Evolutionary conservation across 73 alveolate genomes (phyloP).

Genomic region (Tetrahymena malaccensis): DNA sequence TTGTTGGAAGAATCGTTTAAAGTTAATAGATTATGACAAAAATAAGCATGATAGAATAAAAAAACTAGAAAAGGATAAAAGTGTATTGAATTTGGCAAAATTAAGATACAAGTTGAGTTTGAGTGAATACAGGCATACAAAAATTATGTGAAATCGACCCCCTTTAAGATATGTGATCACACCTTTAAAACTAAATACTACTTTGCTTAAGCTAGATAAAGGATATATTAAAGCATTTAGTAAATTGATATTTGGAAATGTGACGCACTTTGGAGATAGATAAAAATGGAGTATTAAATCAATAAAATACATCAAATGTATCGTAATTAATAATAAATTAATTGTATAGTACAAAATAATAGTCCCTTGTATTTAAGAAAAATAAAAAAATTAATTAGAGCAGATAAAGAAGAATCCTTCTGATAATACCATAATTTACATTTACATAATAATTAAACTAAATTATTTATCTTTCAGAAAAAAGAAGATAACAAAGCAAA

Average conservation of each 20-base stretch:
- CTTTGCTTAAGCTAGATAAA: background rate
- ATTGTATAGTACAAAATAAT: background rate
- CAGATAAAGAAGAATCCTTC: background rate
- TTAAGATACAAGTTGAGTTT: background rate
- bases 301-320: background rate
- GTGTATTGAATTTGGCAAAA: background rate
- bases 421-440: background rate
- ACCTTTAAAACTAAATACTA: background rate
- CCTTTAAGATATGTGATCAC: background rate
- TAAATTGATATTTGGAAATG: background rate
- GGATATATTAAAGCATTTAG: background rate
- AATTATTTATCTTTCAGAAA: background rate
- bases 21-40: background rate
- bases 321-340: background rate
- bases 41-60: background rate
- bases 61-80: background rate
- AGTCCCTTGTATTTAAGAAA: background rate
- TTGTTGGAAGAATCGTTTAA: background rate
- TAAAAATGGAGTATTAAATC: background rate
- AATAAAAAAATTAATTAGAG: background rate
- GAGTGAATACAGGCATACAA: background rate
- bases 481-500: background rate
- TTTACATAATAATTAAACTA: background rate
- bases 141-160: background rate
- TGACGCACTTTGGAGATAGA: background rate